These are phyloP conservation scores for Naganishia antarctica DNA, from an alignment of 768 basidiomycete genomes.

Conservation along the genomic window DNA sequence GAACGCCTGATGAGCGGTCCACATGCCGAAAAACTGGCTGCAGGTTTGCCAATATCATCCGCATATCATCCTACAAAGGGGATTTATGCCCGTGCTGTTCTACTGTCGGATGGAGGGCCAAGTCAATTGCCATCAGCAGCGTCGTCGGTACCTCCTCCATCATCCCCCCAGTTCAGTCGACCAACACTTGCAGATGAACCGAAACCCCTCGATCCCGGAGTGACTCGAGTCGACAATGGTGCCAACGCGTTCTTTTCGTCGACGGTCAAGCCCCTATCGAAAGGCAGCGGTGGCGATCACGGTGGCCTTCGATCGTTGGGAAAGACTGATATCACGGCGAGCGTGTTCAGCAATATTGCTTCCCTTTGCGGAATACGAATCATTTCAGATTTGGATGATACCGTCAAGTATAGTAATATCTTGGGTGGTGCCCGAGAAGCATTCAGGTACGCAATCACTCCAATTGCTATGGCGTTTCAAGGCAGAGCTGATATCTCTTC, in stretches of 20 bases:
- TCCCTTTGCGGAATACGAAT: constrained; percentile 56
- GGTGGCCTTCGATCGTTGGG: constrained; percentile 24
- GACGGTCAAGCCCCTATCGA: constrained; percentile 23
- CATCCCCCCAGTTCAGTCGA: not conserved
- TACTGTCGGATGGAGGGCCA: constrained; percentile 16
- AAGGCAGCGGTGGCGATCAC: constrained; percentile 20
- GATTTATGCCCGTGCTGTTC: constrained; percentile 28
- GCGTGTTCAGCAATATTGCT: constrained; percentile 28
- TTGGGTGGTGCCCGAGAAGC: constrained; percentile 70
- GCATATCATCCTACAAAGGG: constrained; percentile 10
- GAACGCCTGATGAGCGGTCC: constrained; percentile 64
- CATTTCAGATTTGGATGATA: constrained; percentile 93
- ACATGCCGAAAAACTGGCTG: constrained; percentile 57
- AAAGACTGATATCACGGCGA: constrained; percentile 23
- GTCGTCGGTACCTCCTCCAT: constrained; percentile 12
- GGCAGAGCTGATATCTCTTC: not conserved
- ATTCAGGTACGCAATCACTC: constrained; percentile 54
- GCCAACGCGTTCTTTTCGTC: constrained; percentile 28
- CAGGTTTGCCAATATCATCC: constrained; percentile 48
- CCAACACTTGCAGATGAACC: constrained; percentile 13
- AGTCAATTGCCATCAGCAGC: constrained; percentile 25
- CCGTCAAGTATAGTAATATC: constrained; percentile 76
- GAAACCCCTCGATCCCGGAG: constrained; percentile 27
- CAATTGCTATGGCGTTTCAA: too few species aligned
- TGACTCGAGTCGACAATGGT: constrained; percentile 20